phyloP scores from a whole-genome alignment of 2,329 filamentous ascomycete genomes.

The Diaporthe australafricana region DNA sequence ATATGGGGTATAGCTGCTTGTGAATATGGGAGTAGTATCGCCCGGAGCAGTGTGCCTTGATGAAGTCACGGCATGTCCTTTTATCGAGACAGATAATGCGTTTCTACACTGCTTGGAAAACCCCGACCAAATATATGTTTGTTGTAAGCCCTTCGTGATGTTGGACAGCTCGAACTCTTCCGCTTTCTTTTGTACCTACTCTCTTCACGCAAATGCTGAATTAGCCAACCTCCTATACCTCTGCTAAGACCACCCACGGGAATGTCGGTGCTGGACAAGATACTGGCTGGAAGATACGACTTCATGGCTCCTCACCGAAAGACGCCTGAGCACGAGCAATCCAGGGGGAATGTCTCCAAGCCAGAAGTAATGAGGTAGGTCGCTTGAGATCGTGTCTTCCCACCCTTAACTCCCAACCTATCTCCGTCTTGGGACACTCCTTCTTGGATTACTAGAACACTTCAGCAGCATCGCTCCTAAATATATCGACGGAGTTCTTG shows the following conservation, averaged over 20 bases:
- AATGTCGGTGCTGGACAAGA: slow-evolving; percentile 9
- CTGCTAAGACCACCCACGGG: neutral
- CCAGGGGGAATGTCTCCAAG: neutral
- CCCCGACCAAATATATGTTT: neutral
- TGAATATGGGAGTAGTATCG: neutral
- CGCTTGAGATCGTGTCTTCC: neutral
- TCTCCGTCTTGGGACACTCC: too few species aligned
- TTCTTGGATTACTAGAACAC: too few species aligned
- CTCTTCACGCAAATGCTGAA: neutral
- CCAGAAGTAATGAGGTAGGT: slow-evolving; percentile 1
- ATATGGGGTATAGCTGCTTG: too few species aligned
- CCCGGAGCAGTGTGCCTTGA: neutral
- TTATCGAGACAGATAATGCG: neutral
- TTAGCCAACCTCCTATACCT: neutral
- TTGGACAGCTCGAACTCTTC: neutral
- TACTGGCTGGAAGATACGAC: slow-evolving; percentile 13
- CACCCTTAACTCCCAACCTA: neutral
- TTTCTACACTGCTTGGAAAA: neutral
- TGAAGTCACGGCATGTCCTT: neutral
- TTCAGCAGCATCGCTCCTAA: neutral
- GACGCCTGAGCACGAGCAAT: neutral
- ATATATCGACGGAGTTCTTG: neutral
- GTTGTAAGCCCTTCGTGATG: neutral
- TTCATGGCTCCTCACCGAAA: slow-evolving; percentile 15
- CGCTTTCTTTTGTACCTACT: neutral